phyloP scores from a whole-genome alignment of 345 rosid species.

The Bruguiera parviflora region DNA sequence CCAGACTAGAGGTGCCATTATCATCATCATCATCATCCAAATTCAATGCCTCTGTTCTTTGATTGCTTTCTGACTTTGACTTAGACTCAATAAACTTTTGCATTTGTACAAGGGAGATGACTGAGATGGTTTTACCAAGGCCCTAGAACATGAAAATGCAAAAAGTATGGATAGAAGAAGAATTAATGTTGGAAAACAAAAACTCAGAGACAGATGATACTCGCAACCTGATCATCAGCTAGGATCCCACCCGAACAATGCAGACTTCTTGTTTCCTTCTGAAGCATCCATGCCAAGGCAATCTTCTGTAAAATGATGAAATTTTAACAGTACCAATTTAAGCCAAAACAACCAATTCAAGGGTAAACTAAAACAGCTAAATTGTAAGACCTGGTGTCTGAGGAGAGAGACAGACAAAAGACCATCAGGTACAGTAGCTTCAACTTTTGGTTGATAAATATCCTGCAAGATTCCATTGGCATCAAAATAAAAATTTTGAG shows the following conservation, averaged over 20 bases:
- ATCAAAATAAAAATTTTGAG: conserved; percentile 12
- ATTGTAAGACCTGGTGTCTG: conserved; percentile 76
- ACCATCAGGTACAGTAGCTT: conserved; percentile 66
- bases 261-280: conserved; percentile 76
- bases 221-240: conserved; percentile 94
- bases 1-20: conserved; percentile 30
- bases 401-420: conserved; percentile 81
- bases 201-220: not conserved
- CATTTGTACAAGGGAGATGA: conserved; percentile 87
- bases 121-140: conserved; percentile 93
- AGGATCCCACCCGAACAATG: conserved; percentile 91
- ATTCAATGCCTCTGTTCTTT: conserved; percentile 70
- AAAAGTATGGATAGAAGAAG: conserved; percentile 2
- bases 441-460: conserved; percentile 78
- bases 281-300: conserved; percentile 97
- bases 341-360: conserved; percentile 2
- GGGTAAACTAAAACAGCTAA: conserved; percentile 7
- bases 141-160: conserved; percentile 51
- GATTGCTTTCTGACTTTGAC: conserved; percentile 47
- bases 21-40: conserved; percentile 74
- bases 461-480: conserved; percentile 45
- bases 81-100: conserved; percentile 57
- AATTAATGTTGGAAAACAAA: not conserved
- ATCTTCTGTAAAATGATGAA: conserved; percentile 60
- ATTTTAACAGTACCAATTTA: conserved; percentile 14